These are phyloP conservation scores for Periglandula ipomoeae DNA, from an alignment of 2,329 filamentous ascomycete species.

Conservation along the genomic window DNA sequence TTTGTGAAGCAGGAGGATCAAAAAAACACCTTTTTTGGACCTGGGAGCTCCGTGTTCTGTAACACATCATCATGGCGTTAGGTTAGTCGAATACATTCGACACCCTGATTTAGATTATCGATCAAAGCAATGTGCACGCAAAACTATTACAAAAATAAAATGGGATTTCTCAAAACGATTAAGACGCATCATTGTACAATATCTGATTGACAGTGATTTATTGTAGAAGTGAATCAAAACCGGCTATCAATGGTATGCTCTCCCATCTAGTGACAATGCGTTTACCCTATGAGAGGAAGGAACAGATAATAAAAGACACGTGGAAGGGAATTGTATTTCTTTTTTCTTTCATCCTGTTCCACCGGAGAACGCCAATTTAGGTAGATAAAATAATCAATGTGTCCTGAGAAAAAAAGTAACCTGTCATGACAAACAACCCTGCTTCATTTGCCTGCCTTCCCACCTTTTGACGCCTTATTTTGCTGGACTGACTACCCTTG, in stretches of 20 bases:
- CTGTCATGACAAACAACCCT: constrained; percentile 17
- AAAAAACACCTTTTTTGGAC: constrained; percentile 10
- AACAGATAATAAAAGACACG: not conserved
- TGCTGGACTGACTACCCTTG: constrained; percentile 11
- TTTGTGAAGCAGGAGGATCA: not conserved
- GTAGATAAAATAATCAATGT: not conserved
- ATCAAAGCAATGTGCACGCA: constrained; percentile 23
- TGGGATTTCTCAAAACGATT: not conserved
- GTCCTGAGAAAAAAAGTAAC: constrained; percentile 1
- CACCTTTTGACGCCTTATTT: constrained; percentile 22
- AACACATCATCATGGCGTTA: constrained; percentile 28
- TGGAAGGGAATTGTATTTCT: not conserved
- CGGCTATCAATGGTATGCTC: constrained; percentile 15
- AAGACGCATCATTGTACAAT: not conserved
- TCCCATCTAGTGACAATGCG: constrained; percentile 3
- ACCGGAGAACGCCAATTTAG: constrained; percentile 27
- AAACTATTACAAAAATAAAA: too few relatives aligned
- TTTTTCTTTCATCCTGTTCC: constrained; percentile 21
- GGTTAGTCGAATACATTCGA: constrained; percentile 20
- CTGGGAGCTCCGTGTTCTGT: constrained; percentile 24
- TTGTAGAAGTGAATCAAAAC: constrained; percentile 7
- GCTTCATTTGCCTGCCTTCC: not conserved
- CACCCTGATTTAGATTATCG: constrained; percentile 21
- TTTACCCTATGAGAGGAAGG: not conserved
- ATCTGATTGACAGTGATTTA: constrained; percentile 17